Conservation (phyloP, 257 asterid genomes). For the Jaltomata sinuosa region DNA sequence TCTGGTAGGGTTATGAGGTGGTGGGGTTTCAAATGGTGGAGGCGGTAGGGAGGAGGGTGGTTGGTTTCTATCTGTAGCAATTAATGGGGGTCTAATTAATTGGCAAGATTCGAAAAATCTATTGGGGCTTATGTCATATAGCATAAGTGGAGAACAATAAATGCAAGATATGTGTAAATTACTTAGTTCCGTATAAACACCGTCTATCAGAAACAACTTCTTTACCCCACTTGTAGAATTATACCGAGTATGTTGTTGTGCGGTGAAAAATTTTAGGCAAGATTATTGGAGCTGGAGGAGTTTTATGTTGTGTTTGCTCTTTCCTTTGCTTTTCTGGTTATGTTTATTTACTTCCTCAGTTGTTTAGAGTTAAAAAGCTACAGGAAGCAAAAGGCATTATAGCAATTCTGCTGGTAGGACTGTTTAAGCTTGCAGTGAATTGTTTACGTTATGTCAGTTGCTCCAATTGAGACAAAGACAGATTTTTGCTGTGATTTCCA, state of each 20-base stretch:
- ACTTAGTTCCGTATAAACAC: too few relatives aligned
- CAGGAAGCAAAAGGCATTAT: slow-evolving; percentile 20
- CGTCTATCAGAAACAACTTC: fast-evolving
- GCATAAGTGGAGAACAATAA: too few relatives aligned
- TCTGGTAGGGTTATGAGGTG: not conserved
- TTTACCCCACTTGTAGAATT: too few relatives aligned
- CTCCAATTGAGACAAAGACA: slow-evolving; percentile 45
- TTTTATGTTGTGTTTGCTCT: not conserved
- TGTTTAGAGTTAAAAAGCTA: not conserved
- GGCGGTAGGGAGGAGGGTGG: not conserved
- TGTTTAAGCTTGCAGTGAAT: slow-evolving; percentile 53
- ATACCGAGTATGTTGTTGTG: too few relatives aligned
- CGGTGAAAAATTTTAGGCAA: not conserved
- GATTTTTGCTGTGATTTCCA: slow-evolving; percentile 39
- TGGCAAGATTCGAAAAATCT: slow-evolving; percentile 1
- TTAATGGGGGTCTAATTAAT: not conserved
- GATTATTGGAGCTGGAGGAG: not conserved
- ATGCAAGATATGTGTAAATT: not conserved
- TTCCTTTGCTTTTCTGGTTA: not conserved
- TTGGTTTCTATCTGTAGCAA: not conserved
- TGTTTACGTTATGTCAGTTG: slow-evolving; percentile 48
- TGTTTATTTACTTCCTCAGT: not conserved
- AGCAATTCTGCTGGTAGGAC: slow-evolving; percentile 17
- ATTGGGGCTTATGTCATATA: not conserved
- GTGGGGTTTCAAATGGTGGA: not conserved